phyloP scores from a whole-genome alignment of 78 protist genomes.

The Anaeramoeba flamelloides region DNA sequence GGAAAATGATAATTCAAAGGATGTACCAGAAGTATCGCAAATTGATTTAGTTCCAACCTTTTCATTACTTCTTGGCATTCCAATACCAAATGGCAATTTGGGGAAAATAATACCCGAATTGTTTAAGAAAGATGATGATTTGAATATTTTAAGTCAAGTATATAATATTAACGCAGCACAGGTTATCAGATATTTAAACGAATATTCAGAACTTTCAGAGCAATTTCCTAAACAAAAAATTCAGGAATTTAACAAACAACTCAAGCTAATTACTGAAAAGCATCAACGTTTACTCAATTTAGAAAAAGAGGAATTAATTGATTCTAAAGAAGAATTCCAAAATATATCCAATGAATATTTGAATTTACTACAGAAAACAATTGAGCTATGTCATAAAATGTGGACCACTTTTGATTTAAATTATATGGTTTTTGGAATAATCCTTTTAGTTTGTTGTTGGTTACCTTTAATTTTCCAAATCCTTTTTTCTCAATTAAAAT shows the following conservation, averaged over 20 bases:
- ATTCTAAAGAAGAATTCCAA: not conserved
- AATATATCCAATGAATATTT: not conserved
- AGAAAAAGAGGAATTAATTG: not conserved
- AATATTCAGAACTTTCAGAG: not conserved
- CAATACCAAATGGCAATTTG: conserved; percentile 61
- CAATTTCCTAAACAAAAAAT: not conserved
- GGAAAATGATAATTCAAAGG: not conserved
- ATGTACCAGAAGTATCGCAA: conserved; percentile 38
- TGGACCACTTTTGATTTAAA: not conserved
- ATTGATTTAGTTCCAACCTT: conserved; percentile 68
- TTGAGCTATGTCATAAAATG: not conserved
- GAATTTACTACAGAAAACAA: not conserved
- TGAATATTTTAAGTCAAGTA: not conserved
- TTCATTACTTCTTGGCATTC: conserved; percentile 48
- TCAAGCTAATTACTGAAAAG: not conserved
- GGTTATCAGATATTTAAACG: not conserved
- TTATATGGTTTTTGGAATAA: not conserved
- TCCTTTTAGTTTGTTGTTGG: not conserved
- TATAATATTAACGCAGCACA: not conserved
- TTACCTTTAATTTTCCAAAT: not conserved
- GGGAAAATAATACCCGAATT: conserved; percentile 31
- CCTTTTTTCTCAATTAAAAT: not conserved
- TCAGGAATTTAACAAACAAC: not conserved
- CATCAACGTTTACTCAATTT: not conserved
- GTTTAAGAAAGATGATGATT: no score